A percentile compares a stretch with the other conserved stretches of the same genome.
Evolutionary conservation across 2,329 filamentous ascomycete species (phyloP).

Genomic region (Zalaria sp.): DNA sequence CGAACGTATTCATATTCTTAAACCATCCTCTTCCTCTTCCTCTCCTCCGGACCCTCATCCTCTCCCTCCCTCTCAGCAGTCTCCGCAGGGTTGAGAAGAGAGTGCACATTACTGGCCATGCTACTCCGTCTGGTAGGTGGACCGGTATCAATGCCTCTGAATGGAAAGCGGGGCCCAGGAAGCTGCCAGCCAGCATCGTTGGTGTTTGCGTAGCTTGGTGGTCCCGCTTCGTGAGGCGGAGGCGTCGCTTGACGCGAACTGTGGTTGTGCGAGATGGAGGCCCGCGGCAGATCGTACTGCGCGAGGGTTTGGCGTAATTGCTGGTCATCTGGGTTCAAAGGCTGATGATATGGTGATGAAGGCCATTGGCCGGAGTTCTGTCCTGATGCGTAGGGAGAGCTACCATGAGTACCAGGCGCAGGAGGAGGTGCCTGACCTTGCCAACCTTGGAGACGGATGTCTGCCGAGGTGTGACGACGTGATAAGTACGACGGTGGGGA

Average conservation of each 20-base stretch:
- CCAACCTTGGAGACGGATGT: conserved; percentile 61
- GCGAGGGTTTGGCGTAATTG: conserved; percentile 48
- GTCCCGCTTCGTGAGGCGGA: conserved; percentile 20
- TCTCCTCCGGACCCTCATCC: conserved; percentile 44
- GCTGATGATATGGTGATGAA: conserved; percentile 44
- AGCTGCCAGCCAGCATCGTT: conserved; percentile 43
- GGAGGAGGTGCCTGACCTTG: conserved; percentile 57
- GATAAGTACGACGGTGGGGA: conserved; percentile 54
- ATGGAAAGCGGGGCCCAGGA: conserved; percentile 34
- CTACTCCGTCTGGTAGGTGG: conserved; percentile 54
- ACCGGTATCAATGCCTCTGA: conserved; percentile 35
- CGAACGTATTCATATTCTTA: conserved; percentile 14
- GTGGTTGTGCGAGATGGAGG: conserved; percentile 24
- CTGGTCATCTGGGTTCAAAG: conserved; percentile 39
- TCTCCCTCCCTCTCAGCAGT: conserved; percentile 52
- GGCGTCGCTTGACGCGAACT: conserved; percentile 40
- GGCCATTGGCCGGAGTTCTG: conserved; percentile 51
- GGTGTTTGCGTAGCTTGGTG: conserved; percentile 29
- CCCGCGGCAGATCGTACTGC: conserved; percentile 49
- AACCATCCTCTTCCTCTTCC: conserved; percentile 45
- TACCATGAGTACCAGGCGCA: conserved; percentile 28
- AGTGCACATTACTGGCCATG: conserved; percentile 58
- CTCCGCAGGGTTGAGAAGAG: conserved; percentile 52
- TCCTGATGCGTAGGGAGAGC: conserved; percentile 52
- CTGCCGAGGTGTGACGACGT: conserved; percentile 83